Conservation (phyloP, 2,329 filamentous ascomycete genomes). For the Dactylonectria estremocensis region DNA sequence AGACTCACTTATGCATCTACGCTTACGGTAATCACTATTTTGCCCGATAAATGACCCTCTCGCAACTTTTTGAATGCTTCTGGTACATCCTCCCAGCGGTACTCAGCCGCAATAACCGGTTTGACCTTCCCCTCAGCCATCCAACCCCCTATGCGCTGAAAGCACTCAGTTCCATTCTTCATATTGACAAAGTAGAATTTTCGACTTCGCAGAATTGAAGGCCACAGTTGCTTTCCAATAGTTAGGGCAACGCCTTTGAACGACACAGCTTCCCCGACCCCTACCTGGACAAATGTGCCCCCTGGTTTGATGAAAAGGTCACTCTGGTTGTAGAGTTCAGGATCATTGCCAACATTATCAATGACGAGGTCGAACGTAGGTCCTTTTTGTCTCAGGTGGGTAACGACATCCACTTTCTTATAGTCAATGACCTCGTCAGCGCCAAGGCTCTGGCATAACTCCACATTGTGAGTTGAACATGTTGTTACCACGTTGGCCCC, state of each 20-base stretch:
- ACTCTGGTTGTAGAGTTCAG: slow-evolving; percentile 2
- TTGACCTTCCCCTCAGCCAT: slow-evolving; percentile 24
- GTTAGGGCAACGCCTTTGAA: background rate
- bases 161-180: slow-evolving; percentile 27
- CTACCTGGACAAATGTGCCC: slow-evolving; percentile 23
- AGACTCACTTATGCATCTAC: too few species aligned
- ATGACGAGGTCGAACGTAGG: slow-evolving; percentile 16
- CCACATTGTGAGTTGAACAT: slow-evolving; percentile 53
- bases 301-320: slow-evolving; percentile 3
- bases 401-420: slow-evolving; percentile 6
- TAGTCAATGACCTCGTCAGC: slow-evolving; percentile 26
- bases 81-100: slow-evolving; percentile 14
- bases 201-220: background rate
- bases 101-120: slow-evolving; percentile 5
- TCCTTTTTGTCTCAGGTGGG: slow-evolving; percentile 2
- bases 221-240: slow-evolving; percentile 9
- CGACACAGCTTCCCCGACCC: background rate
- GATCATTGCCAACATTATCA: slow-evolving; percentile 21
- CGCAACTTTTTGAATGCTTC: slow-evolving; percentile 15
- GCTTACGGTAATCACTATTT: too few species aligned
- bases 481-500: slow-evolving; percentile 53
- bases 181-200: slow-evolving; percentile 27
- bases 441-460: slow-evolving; percentile 51
- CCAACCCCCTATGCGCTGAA: slow-evolving; percentile 18
- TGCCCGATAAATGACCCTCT: slow-evolving; percentile 15